Base-by-base conservation (phyloP, 345 rosid genomes). In the Kandelia obovata region DNA sequence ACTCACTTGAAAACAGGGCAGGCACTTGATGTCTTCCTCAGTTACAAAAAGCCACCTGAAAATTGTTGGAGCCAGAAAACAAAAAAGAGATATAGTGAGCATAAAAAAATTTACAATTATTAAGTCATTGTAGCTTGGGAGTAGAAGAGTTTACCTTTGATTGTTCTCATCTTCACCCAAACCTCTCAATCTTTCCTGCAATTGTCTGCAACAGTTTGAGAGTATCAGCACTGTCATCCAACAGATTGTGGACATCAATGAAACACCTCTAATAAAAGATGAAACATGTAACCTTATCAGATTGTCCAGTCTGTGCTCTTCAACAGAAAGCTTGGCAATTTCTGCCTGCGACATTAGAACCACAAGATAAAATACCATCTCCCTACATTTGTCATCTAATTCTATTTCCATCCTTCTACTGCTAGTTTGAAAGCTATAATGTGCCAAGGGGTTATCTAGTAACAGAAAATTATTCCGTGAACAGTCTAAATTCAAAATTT, bases 11-110 rank as follows among this genome's bases (percentile, higher is more conserved):
- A 95, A 87, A 72, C 94, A 86, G 3, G 92, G 97, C 52, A 87
- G 60, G 69, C 67, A 78, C 83, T 90, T 95, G 77, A 95, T 88
- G 71, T 95, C 98, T 70, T 95, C 99, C 79, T 92, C 96, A 20
- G 88, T 86, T 66, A 87, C 92, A 77, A 86, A 95, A 79, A 95
- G 99, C 92, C 85, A 88, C 87, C 99, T 94, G 83, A 61, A 78
- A 79, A 11, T 65, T 71, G 68, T 76, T 23, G 67, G 73, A 19
- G 30, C 17, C 30, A 21, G 28, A 55, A 55, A 55, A 55, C 8
- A 2, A 63, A 65, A 69, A 64, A 79, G 70, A 58, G 46, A 62
- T 62, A 43, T 46, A 58, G 4, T 31, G 9, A 30, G 43, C 4
- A 28, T 23, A 26, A 34, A 61, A 61, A 2, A 15, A 11, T 43